Base-by-base conservation (phyloP, 352 stramenopile species). In the Phytophthora fragariae region DNA sequence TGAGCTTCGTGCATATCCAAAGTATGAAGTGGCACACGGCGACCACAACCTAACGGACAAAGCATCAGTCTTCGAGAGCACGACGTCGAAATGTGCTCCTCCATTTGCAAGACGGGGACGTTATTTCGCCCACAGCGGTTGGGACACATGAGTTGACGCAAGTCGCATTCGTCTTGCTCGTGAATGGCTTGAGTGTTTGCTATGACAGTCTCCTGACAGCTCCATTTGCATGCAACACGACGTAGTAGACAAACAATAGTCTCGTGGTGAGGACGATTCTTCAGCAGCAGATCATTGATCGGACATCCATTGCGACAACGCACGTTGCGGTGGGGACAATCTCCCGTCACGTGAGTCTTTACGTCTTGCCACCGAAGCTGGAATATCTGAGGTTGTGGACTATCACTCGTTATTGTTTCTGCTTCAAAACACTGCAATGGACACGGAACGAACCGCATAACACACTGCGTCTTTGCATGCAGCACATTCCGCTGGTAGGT, bases 231-330 rank as follows among this genome's bases (percentile, higher is more conserved):
- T 17, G 31, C 14, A 44, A 93, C 81, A 35, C 81, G 81, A 12
- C 86, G 86, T 27, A 93, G 68, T 1, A 66, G 27, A 56, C 86
- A 95, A 2, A 73, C 24, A 1, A 64, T 31, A 5, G 59, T 65
- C 52, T 95, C 88, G 57, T 95, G 88, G 17, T 65, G 6, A 11
- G 71, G 57, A 15, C 86, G 88, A 44, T 88, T 67, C 37, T 81
- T 80, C 29, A 71, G 64, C 15, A 85, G 54, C 39, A 93, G 33
- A 46, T 80, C 76, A 31, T 69, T 83, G 8, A 74, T 68, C 7
- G 53, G 62, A 55, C 88, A 95, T 49, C 88, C 86, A 57, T 92
- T 92, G 65, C 83, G 86, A 58, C 88, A 95, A 10, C 86, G 88
- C 57, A 93, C 86, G 14, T 73, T 67, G 8, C 86, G 86, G 27